These are phyloP conservation scores for Cladosporium velox DNA, from an alignment of 2,329 filamentous ascomycete species.

Conservation along the genomic window DNA sequence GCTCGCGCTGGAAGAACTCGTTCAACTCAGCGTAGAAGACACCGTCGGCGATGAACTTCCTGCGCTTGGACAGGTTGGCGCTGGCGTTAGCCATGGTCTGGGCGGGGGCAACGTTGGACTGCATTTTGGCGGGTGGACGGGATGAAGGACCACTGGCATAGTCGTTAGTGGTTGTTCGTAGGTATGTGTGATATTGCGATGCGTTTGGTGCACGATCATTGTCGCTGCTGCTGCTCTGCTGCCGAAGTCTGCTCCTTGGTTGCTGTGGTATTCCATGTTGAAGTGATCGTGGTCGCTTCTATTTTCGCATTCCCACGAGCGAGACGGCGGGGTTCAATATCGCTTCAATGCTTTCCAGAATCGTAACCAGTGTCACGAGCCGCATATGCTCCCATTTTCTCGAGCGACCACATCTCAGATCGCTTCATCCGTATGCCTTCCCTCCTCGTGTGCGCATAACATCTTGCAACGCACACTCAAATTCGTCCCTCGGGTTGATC, in stretches of 20 bases:
- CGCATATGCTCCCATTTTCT: background rate
- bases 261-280: background rate
- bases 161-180: conserved; percentile 8
- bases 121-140: conserved; percentile 23
- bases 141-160: conserved; percentile 20
- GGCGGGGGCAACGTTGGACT: conserved; percentile 26
- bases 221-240: conserved; percentile 15
- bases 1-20: conserved; percentile 99
- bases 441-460: background rate
- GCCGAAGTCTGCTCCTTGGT: background rate
- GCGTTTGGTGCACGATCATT: background rate
- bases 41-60: conserved; percentile 78
- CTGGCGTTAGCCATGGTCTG: conserved; percentile 33
- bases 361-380: background rate
- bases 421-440: background rate
- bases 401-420: background rate
- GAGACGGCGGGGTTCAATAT: background rate
- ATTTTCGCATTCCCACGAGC: background rate
- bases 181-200: background rate
- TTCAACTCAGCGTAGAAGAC: conserved; percentile 99
- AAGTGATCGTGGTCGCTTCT: background rate
- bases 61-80: conserved; percentile 74
- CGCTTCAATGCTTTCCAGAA: conserved; percentile 1
- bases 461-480: background rate
- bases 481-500: background rate